Conservation (phyloP, 148 eudicot genomes). For the Selenicereus undatus region DNA sequence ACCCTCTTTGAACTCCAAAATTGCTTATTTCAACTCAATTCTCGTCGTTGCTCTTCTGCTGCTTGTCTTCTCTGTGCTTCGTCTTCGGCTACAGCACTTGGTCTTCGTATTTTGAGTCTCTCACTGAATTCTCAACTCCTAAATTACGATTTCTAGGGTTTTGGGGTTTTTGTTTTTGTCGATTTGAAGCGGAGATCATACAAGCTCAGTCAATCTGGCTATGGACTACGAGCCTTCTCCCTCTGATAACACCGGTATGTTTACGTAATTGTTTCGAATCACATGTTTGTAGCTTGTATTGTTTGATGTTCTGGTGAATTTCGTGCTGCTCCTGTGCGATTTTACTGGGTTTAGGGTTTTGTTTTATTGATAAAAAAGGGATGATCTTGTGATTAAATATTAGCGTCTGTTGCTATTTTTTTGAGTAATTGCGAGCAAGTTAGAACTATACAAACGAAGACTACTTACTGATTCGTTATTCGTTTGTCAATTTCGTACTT, state of each 20-base stretch:
- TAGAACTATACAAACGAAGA: not conserved
- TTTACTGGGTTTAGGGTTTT: slow-evolving; percentile 21
- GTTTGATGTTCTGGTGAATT: not conserved
- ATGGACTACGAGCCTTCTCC: slow-evolving; percentile 36
- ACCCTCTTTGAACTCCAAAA: slow-evolving; percentile 6
- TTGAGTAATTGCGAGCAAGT: not conserved
- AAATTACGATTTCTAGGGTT: slow-evolving; percentile 27
- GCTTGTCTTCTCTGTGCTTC: not conserved
- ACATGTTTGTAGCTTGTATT: not conserved
- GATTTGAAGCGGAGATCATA: not conserved
- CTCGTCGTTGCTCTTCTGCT: not conserved
- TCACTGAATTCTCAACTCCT: not conserved
- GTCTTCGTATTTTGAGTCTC: not conserved
- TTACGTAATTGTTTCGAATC: not conserved
- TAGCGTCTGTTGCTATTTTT: not conserved
- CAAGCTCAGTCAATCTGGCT: slow-evolving; percentile 17
- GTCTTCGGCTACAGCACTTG: not conserved
- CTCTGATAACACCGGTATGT: slow-evolving; percentile 29
- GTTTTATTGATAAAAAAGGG: not conserved
- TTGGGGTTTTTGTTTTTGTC: not conserved
- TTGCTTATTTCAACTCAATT: not conserved
- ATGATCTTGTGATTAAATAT: not conserved
- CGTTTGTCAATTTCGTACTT: not conserved
- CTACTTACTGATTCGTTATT: not conserved
- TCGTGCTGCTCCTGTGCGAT: not conserved